Evolutionary conservation across 2,329 filamentous ascomycete species (phyloP).

Genomic region (Beauveria rudraprayagi): DNA sequence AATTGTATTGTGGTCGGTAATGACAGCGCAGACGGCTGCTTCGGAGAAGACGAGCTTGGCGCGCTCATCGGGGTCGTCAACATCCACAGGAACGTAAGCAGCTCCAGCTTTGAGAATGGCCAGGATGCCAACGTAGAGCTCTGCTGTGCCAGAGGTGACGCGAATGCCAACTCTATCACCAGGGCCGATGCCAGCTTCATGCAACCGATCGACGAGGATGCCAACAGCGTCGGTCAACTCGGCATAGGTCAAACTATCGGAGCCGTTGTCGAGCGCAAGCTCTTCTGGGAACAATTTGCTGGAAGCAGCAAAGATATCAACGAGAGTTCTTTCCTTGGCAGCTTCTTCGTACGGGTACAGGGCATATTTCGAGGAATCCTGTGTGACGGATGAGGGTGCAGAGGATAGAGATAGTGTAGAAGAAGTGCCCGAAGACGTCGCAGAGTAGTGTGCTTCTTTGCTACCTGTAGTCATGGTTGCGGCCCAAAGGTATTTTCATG

Average conservation of each 20-base stretch:
- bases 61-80: slow-evolving; percentile 18
- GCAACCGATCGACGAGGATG: slow-evolving; percentile 6
- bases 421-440: not conserved
- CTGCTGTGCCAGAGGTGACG: slow-evolving; percentile 15
- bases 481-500: not conserved
- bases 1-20: slow-evolving; percentile 14
- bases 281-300: slow-evolving; percentile 9
- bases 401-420: not conserved
- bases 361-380: not conserved
- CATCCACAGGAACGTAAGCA: slow-evolving; percentile 18
- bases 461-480: not conserved
- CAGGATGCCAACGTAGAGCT: slow-evolving; percentile 17
- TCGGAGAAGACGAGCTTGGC: slow-evolving; percentile 16
- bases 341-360: slow-evolving; percentile 5
- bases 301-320: slow-evolving; percentile 15
- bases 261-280: slow-evolving; percentile 15
- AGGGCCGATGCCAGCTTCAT: slow-evolving; percentile 12
- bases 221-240: slow-evolving; percentile 10
- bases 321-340: slow-evolving; percentile 12
- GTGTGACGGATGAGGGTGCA: not conserved
- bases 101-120: slow-evolving; percentile 15
- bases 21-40: slow-evolving; percentile 14
- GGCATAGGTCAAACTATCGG: slow-evolving; percentile 10
- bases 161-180: slow-evolving; percentile 16
- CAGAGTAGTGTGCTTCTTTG: not conserved